Base-by-base conservation (phyloP, 768 basidiomycete genomes). In the Naganishia antarctica region DNA sequence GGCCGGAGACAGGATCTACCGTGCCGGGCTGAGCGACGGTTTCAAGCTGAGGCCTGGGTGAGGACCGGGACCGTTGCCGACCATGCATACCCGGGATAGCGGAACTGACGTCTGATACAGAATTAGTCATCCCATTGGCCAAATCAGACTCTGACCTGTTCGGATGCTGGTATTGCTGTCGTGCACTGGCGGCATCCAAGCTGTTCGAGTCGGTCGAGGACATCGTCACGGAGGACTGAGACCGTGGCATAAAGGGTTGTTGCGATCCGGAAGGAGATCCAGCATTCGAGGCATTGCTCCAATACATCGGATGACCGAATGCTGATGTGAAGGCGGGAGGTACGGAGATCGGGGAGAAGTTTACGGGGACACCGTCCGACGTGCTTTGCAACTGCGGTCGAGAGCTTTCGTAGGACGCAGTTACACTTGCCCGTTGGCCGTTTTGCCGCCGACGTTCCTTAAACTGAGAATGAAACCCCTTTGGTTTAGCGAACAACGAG, bases 31-130 rank as follows among this genome's bases (percentile, higher is more conserved):
- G 65, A 41, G 67, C 63, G 13, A 70, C 25, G 28, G 25, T 44
- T 21, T 34, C 49, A 12, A 50, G 12, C 21, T 49, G 50, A 11
- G 62, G 61, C 11, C 46, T 21, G 68, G 75, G 75, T 3, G 75
- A 76, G 1, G 75, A 76, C 43, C 73, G 71, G 8, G 72, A 73
- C 3, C 74, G 62, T 46, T 73, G 69, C 5, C 75, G 70, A 31
- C 48, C 40, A 29, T 66, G 65, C 40, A 63, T 50, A 16, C 44
- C 57, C 25, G 45, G 34, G 7, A 47, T 48, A 18, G 34, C 31
- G 40, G 31, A 46, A 23, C 64, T 60, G 47, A 65, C 49, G 26
- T 65, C 64, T 9, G 70, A 66, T 29, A 49, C 61, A 0, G 75
- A 65, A 4, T 57, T 65, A 40, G 71, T 65, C 34, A 67, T 47